Conservation (phyloP, 371 early-diverging fungal species). For the Actinomucor elegans region DNA sequence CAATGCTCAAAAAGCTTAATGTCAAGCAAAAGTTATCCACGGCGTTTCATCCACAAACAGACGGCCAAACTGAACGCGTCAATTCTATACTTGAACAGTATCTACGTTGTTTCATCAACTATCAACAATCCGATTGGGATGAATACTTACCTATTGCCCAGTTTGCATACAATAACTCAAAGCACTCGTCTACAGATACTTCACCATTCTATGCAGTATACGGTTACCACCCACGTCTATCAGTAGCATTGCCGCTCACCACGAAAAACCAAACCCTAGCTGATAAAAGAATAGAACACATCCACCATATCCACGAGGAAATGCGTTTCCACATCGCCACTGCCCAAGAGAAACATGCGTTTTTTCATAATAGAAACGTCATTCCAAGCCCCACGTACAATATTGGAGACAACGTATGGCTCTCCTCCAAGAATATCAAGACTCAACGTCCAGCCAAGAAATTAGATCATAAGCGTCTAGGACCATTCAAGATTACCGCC, state of each 20-base stretch:
- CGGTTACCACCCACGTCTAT: constrained; percentile 33
- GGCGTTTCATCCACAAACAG: constrained; percentile 50
- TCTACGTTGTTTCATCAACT: constrained; percentile 37
- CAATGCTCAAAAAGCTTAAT: constrained; percentile 17
- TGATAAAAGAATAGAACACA: not conserved
- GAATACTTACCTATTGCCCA: constrained; percentile 42
- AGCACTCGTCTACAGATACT: constrained; percentile 24
- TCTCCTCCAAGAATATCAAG: constrained; percentile 19
- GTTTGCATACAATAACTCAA: constrained; percentile 52
- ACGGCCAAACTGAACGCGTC: constrained; percentile 53
- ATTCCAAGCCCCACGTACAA: not conserved
- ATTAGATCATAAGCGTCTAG: constrained; percentile 24
- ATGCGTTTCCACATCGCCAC: constrained; percentile 1
- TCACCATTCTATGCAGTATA: constrained; percentile 28
- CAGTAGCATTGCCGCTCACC: not conserved
- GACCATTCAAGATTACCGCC: constrained; percentile 25
- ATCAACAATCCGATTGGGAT: constrained; percentile 51
- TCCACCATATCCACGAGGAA: not conserved
- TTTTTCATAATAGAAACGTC: constrained; percentile 8
- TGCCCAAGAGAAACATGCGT: constrained; percentile 13
- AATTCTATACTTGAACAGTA: constrained; percentile 54
- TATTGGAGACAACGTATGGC: constrained; percentile 31
- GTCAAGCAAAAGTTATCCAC: constrained; percentile 37
- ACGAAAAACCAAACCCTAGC: constrained; percentile 3
- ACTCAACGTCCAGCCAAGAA: constrained; percentile 24